These are phyloP conservation scores for Penicillium decumbens DNA, from an alignment of 2,329 filamentous ascomycete species.

Conservation along the genomic window DNA sequence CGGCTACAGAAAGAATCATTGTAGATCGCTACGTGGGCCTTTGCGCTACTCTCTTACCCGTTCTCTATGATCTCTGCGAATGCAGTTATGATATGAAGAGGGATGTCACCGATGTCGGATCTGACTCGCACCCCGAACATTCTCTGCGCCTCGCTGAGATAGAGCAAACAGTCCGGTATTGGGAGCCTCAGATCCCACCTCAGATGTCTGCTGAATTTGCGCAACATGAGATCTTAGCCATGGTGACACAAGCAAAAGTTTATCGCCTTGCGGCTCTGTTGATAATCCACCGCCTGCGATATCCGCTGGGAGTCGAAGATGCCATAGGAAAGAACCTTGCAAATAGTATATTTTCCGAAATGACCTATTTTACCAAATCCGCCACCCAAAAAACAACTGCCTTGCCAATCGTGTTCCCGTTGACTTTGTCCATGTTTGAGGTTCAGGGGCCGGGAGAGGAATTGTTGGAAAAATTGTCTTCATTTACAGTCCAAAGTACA, in stretches of 20 bases:
- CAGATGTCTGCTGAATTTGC: constrained; percentile 20
- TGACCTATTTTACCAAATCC: constrained; percentile 18
- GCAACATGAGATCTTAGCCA: constrained; percentile 23
- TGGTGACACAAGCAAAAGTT: constrained; percentile 30
- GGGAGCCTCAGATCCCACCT: constrained; percentile 15
- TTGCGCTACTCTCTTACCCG: constrained; percentile 27
- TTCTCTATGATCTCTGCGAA: constrained; percentile 32
- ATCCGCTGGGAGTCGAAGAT: constrained; percentile 30
- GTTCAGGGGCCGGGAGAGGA: constrained; percentile 19
- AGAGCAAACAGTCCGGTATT: constrained; percentile 14
- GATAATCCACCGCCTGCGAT: constrained; percentile 29
- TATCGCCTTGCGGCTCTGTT: constrained; percentile 29
- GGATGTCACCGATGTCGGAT: constrained; percentile 2
- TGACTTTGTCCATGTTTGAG: constrained; percentile 25
- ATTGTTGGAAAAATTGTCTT: constrained; percentile 18
- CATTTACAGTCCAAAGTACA: constrained; percentile 17
- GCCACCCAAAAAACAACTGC: constrained; percentile 12
- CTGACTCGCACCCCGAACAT: constrained; percentile 1
- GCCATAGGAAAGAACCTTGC: constrained; percentile 18
- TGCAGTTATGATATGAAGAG: constrained; percentile 19
- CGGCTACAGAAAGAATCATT: constrained; percentile 14
- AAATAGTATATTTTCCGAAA: constrained; percentile 19
- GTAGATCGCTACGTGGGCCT: constrained; percentile 31
- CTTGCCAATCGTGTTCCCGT: constrained; percentile 22
- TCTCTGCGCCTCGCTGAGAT: constrained; percentile 20